Conservation (phyloP, 2,329 filamentous ascomycete species). For the Penicillium sp. region DNA sequence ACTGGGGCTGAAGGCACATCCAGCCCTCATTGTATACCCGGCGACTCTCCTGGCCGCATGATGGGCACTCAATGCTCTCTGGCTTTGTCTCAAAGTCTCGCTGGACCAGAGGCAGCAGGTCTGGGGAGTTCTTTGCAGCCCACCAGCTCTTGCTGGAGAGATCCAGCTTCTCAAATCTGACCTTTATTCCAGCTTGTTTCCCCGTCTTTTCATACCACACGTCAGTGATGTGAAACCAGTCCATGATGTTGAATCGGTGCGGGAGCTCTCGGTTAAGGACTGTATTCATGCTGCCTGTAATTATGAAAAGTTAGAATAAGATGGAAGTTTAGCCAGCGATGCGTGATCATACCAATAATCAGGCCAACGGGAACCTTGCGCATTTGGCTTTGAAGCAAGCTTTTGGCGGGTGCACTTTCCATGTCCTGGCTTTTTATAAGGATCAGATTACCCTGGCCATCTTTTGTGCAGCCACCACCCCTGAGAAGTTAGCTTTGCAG, state of each 20-base stretch:
- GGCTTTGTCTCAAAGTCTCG: slow-evolving; percentile 32
- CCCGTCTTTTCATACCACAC: slow-evolving; percentile 63
- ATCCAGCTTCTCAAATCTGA: slow-evolving; percentile 65
- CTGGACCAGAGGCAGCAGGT: slow-evolving; percentile 27
- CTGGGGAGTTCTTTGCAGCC: slow-evolving; percentile 39
- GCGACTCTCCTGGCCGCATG: slow-evolving; percentile 40
- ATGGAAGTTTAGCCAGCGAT: too few species aligned
- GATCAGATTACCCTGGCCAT: slow-evolving; percentile 47
- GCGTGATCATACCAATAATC: slow-evolving; percentile 53
- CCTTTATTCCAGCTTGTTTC: slow-evolving; percentile 49
- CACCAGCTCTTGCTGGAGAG: slow-evolving; percentile 58
- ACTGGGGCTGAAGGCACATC: slow-evolving; percentile 58
- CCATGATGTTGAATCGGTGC: slow-evolving; percentile 63
- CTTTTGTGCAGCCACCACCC: slow-evolving; percentile 54
- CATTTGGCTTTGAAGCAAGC: slow-evolving; percentile 49
- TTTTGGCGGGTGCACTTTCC: slow-evolving; percentile 36
- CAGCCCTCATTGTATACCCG: slow-evolving; percentile 49
- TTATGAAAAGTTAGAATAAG: slow-evolving; percentile 22
- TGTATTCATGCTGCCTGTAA: slow-evolving; percentile 51
- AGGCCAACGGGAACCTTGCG: slow-evolving; percentile 53
- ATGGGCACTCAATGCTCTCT: slow-evolving; percentile 33
- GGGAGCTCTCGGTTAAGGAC: slow-evolving; percentile 52
- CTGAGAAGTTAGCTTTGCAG: slow-evolving; percentile 35
- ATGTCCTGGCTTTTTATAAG: slow-evolving; percentile 48
- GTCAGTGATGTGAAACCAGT: slow-evolving; percentile 65